These are phyloP conservation scores for Hortiboletus campestris DNA, from an alignment of 768 basidiomycete genomes.

Conservation along the genomic window DNA sequence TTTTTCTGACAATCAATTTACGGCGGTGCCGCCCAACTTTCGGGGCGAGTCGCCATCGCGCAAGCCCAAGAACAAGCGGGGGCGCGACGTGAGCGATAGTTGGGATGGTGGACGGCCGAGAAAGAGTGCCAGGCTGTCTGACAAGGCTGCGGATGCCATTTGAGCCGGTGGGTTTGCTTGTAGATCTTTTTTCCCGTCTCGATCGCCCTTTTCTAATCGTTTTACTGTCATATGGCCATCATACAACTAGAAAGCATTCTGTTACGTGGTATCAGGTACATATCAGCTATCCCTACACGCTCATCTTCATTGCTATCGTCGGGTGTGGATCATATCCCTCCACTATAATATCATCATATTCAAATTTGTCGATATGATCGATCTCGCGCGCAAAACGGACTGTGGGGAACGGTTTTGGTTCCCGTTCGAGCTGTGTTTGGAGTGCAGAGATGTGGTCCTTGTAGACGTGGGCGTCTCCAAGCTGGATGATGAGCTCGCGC, in stretches of 20 bases:
- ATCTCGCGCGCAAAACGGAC: conserved; percentile 69
- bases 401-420: conserved; percentile 81
- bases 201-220: not conserved
- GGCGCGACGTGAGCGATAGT: conserved; percentile 15
- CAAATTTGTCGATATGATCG: conserved; percentile 76
- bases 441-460: conserved; percentile 89
- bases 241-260: not conserved
- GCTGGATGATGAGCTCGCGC: conserved; percentile 90
- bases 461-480: conserved; percentile 98
- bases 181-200: not conserved
- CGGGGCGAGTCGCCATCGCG: conserved; percentile 31
- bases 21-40: conserved; percentile 41
- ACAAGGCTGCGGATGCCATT: not conserved
- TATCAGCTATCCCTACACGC: conserved; percentile 48
- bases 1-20: conserved; percentile 45
- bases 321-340: conserved; percentile 86
- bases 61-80: conserved; percentile 28
- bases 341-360: conserved; percentile 75
- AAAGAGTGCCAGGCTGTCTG: conserved; percentile 19
- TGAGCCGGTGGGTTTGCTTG: not conserved
- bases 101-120: conserved; percentile 17
- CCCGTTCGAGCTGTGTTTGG: conserved; percentile 71
- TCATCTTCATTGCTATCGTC: conserved; percentile 94
- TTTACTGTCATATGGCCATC: not conserved
- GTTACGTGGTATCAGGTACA: conserved; percentile 6